These are phyloP conservation scores for Polyporus arcularius DNA, from an alignment of 768 basidiomycete species.

Conservation along the genomic window DNA sequence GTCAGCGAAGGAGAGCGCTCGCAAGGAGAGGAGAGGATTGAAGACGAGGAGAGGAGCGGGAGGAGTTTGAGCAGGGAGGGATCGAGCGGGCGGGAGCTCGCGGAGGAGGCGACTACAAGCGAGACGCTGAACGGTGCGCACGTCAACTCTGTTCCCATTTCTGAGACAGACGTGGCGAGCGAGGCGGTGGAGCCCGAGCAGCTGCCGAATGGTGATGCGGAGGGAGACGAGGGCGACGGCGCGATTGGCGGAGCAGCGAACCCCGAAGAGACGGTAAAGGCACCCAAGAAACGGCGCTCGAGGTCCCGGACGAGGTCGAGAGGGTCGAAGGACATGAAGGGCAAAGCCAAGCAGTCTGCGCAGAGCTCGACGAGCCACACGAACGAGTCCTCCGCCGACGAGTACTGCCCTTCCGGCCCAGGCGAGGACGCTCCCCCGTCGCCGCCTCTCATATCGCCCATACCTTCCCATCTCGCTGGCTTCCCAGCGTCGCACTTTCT, in stretches of 20 bases:
- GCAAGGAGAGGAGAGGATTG: conserved; percentile 31
- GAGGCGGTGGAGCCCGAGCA: conserved; percentile 6
- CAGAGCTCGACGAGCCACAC: conserved; percentile 42
- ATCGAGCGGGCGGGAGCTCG: conserved; percentile 3
- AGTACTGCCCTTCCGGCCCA: conserved; percentile 22
- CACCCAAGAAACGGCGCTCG: conserved; percentile 61
- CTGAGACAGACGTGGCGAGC: conserved; percentile 2
- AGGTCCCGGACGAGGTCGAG: conserved; percentile 64
- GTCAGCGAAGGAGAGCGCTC: conserved; percentile 80
- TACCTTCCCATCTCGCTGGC: conserved; percentile 54
- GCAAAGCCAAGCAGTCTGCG: conserved; percentile 53
- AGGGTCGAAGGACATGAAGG: conserved; percentile 73
- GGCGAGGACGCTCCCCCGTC: conserved; percentile 40
- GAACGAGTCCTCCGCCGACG: conserved; percentile 73
- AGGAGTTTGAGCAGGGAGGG: conserved; percentile 4
- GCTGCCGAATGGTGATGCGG: conserved; percentile 10
- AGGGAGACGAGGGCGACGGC: conserved; percentile 10
- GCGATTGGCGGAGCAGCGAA: conserved; percentile 7
- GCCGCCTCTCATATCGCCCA: conserved; percentile 53
- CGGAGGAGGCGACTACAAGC: conserved; percentile 6
- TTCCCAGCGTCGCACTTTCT: conserved; percentile 41
- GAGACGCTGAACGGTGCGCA: conserved; percentile 27
- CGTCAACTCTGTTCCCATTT: conserved; percentile 6
- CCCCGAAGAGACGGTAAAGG: conserved; percentile 29
- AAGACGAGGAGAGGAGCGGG: conserved; percentile 34